phyloP scores from a whole-genome alignment of 305 asterid genomes.

The Plantago lanceolata region DNA sequence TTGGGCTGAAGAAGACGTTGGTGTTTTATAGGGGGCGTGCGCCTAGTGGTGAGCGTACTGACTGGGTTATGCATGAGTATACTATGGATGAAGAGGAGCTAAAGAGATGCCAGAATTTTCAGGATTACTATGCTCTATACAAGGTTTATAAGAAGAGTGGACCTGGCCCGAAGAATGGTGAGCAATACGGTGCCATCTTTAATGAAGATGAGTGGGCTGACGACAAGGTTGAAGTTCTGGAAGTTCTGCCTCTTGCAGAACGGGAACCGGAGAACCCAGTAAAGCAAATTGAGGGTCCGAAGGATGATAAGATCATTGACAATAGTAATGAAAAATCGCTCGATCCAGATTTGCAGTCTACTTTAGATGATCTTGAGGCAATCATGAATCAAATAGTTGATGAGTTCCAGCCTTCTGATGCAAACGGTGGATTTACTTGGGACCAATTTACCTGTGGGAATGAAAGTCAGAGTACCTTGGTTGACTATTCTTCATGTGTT shows the following conservation, averaged over 20 bases:
- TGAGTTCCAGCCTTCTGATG: conserved; percentile 36
- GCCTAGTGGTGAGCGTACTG: conserved; percentile 79
- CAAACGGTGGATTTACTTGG: conserved; percentile 23
- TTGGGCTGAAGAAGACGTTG: conserved; percentile 86
- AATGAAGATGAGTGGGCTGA: conserved; percentile 88
- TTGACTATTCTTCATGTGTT: conserved; percentile 29
- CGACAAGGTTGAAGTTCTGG: conserved; percentile 36
- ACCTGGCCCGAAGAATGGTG: conserved; percentile 94
- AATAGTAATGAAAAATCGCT: conserved; percentile 17
- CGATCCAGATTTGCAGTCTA: conserved; percentile 23
- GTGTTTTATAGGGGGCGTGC: conserved; percentile 91
- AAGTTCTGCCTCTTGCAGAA: conserved; percentile 29
- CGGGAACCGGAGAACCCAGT: conserved; percentile 33
- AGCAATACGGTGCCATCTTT: conserved; percentile 92
- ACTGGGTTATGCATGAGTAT: conserved; percentile 99
- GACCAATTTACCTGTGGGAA: conserved; percentile 37
- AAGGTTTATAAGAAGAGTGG: conserved; percentile 94
- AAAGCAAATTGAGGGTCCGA: background rate
- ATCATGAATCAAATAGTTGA: conserved; percentile 40
- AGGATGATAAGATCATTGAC: conserved; percentile 26
- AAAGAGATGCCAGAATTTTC: conserved; percentile 43
- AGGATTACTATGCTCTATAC: conserved; percentile 72
- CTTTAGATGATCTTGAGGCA: conserved; percentile 51
- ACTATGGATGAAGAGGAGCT: conserved; percentile 78
- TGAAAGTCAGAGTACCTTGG: conserved; percentile 34